Evolutionary conservation across 345 rosid genomes (phyloP), one percentile per base, ranked within the genome.

Genomic region (Salix purpurea): DNA sequence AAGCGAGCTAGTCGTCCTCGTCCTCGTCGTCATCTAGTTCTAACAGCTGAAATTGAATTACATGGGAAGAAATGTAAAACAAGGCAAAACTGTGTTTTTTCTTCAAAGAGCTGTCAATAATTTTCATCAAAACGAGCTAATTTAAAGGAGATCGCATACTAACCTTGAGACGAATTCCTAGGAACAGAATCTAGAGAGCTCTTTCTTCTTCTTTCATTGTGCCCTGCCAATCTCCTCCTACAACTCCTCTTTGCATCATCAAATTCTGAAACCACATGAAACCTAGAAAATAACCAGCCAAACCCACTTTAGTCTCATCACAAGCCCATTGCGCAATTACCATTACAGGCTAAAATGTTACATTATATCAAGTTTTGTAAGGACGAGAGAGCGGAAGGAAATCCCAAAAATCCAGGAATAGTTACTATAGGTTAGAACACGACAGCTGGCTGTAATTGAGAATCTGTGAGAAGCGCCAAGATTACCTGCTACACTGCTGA

Each of bases 401-500:
- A 50, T 26, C 52, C 39, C 34, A 36, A 42, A 39, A 12, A 40
- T 39, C 52, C 7, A 37, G 44, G 70, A 67, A 37, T 11, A 6
- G 68, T 65, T 65, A 30, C 67, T 65, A 6, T 16, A 15, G 37
- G 60, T 12, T 2, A 10, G 2, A 23, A n/a, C 14, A 56, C n/a
- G 24, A 1, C 24, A 58, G 28, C 28, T 58, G 14, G 12, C 64
- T 23, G 23, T 7, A 54, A 54, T 54, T 54, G 60, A 54, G 24
- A 54, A n/a, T 19, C 12, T 18, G 2, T 32, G 4, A 52, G 34
- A 64, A 30, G 10, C 26, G 36, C 21, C 4, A 72, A 50, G 6
- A 16, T 80, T 81, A 90, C 98, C 97, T 86, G 86, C 98, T 93
- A 81, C 98, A 93, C 79, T 93, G 97, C 83, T 93, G 98, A 76